Percentiles rank a stretch among this genome's conserved stretches.
phyloP scores from a whole-genome alignment of 805 yeast genomes.

The Nakazawaea peltata region DNA sequence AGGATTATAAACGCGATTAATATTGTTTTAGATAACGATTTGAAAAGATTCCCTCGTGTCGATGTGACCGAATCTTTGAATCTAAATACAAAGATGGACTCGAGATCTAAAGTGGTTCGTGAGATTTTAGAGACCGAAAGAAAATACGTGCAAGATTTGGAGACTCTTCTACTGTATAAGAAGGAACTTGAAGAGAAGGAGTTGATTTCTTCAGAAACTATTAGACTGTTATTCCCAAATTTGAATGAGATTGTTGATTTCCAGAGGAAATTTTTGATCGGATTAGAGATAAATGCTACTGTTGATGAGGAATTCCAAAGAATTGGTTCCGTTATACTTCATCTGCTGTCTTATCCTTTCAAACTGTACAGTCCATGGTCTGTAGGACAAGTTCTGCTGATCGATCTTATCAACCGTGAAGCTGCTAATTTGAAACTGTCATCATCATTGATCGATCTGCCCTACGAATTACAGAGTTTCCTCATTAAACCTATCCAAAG shows the following conservation, averaged over 20 bases:
- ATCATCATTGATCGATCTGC: slow-evolving; percentile 63
- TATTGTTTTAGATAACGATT: slow-evolving; percentile 46
- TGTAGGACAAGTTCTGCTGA: slow-evolving; percentile 79
- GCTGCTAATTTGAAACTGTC: slow-evolving; percentile 46
- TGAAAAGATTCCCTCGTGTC: slow-evolving; percentile 20
- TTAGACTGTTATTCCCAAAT: slow-evolving; percentile 80
- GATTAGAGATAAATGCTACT: slow-evolving; percentile 79
- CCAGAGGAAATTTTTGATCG: slow-evolving; percentile 82
- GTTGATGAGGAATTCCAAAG: slow-evolving; percentile 73
- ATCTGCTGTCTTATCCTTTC: slow-evolving; percentile 73
- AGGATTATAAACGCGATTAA: slow-evolving; percentile 69
- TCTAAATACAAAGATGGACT: slow-evolving; percentile 31
- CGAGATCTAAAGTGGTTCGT: slow-evolving; percentile 68
- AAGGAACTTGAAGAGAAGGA: slow-evolving; percentile 60
- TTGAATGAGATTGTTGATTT: slow-evolving; percentile 78
- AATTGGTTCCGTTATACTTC: slow-evolving; percentile 82
- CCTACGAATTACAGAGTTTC: slow-evolving; percentile 83
- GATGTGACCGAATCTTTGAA: slow-evolving; percentile 15
- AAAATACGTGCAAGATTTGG: slow-evolving; percentile 87
- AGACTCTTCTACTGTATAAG: slow-evolving; percentile 60
- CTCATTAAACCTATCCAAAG: slow-evolving; percentile 93
- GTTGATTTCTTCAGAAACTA: slow-evolving; percentile 66
- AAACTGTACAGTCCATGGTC: slow-evolving; percentile 93
- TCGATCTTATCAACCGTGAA: slow-evolving; percentile 67
- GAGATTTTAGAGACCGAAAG: slow-evolving; percentile 89